A percentile compares a stretch with the other conserved stretches of the same genome.
Conservation (phyloP, 208 protist species). For the Jaenimonas drosophilae region DNA sequence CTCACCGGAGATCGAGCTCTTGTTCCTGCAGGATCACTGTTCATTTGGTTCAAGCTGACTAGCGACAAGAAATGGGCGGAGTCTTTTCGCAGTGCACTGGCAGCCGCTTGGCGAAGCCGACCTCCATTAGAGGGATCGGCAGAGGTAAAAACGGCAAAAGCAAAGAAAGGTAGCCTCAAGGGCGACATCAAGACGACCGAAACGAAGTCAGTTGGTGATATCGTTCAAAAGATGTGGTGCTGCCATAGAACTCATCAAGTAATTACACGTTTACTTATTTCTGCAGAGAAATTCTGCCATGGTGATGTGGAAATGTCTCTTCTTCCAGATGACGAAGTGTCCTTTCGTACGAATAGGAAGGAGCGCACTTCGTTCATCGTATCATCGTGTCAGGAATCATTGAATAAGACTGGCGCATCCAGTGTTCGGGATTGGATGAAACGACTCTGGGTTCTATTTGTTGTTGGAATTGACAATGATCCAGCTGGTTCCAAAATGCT, state of each 20-base stretch:
- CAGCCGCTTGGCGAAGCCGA: constrained; percentile 24
- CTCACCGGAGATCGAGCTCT: constrained; percentile 1
- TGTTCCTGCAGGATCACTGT: not conserved
- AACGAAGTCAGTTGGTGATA: constrained; percentile 37
- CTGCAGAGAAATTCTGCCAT: constrained; percentile 39
- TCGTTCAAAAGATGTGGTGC: constrained; percentile 49
- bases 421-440: constrained; percentile 42
- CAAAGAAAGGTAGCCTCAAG: constrained; percentile 3
- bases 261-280: constrained; percentile 37
- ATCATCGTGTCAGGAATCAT: constrained; percentile 16
- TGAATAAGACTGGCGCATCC: constrained; percentile 20
- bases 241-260: constrained; percentile 58
- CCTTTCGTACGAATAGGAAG: constrained; percentile 33
- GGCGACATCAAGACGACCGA: constrained; percentile 1
- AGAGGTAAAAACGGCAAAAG: constrained; percentile 4
- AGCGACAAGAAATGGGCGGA: constrained; percentile 2
- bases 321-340: constrained; percentile 29
- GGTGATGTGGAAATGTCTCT: constrained; percentile 32
- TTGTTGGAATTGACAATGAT: constrained; percentile 44
- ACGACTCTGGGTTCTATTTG: constrained; percentile 57
- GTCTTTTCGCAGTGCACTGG: constrained; percentile 23
- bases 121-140: constrained; percentile 8
- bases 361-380: constrained; percentile 29
- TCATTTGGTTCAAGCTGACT: not conserved
- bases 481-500: constrained; percentile 24